Base-by-base conservation (phyloP, 148 eudicot species). In the Polygonum maritimum region DNA sequence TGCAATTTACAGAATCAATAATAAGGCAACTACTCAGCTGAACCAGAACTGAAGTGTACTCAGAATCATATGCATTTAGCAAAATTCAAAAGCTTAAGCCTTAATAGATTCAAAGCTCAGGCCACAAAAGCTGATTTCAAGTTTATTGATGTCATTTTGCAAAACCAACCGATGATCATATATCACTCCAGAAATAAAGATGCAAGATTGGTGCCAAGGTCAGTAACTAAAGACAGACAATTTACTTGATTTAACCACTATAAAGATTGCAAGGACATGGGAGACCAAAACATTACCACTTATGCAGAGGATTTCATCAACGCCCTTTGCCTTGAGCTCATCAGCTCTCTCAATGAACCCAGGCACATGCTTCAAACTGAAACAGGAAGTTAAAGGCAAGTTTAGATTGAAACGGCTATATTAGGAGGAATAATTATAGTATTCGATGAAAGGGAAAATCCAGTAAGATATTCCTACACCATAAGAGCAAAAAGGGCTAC, bases 271-370 rank as follows among this genome's bases (percentile, higher is more conserved):
- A 33, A 78, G 41, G 38, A 71, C 3, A 6, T 40, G 16, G 39
- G 13, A 19, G 19, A 48, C 38, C 33, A 11, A 79, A 69, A n/a
- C 48, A 76, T 57, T 84, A 91, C 96, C 96, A 77, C 96, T 91
- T 18, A 91, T 78, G 79, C 89, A 89, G 58, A 87, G 55, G 74
- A 91, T 81, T 82, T 89, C 92, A 72, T 75, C 88, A n/a, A 91
- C 91, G 48, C 92, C 96, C 88, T 89, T 91, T 4, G 96, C 81
- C 78, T 90, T 88, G 62, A 90, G 79, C 80, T 90, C 92, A 75
- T 85, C 89, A 3, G 90, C 88, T 62, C 82, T 89, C 80, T 91
- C 91, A 51, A 91, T 81, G 76, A 89, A 91, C 48, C 92, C 91
- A 1, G 96, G 96, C 31, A 91, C 92, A 80, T 91, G 96, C 87